Percentiles rank a stretch among this genome's conserved stretches.
These are phyloP conservation scores for Cucumis melo DNA, from an alignment of 306 rosid genomes.

Conservation along the genomic window DNA sequence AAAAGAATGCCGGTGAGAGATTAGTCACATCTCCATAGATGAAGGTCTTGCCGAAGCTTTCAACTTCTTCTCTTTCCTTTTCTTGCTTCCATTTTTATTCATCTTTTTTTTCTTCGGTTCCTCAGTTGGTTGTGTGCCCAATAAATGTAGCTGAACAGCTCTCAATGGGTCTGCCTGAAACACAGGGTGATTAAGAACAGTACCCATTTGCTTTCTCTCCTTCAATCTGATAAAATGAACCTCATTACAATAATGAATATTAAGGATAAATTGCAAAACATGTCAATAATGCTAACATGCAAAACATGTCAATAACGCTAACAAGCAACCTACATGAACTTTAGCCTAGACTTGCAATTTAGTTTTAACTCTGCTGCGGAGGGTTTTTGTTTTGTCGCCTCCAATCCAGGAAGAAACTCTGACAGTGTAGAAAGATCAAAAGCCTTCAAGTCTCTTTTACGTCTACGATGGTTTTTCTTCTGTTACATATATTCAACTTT, in stretches of 20 bases:
- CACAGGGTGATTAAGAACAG: conserved; percentile 37
- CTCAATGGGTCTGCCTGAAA: conserved; percentile 49
- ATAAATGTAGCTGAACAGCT: conserved; percentile 42
- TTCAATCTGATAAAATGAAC: conserved; percentile 40
- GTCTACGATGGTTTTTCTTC: conserved; percentile 37
- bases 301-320: no score
- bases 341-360: conserved; percentile 46
- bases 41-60: conserved; percentile 26
- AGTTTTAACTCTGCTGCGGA: conserved; percentile 24
- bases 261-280: neutral
- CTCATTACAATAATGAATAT: neutral
- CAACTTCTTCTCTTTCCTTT: conserved; percentile 39
- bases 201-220: conserved; percentile 40
- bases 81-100: conserved; percentile 53
- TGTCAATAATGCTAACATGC: conserved; percentile 1
- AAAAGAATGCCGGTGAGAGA: no score
- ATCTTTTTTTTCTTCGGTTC: conserved; percentile 35
- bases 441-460: conserved; percentile 55
- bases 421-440: conserved; percentile 53
- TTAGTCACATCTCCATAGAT: conserved; percentile 43
- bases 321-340: conserved; percentile 45
- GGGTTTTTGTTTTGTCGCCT: conserved; percentile 15
- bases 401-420: conserved; percentile 54
- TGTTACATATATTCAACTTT: neutral
- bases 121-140: conserved; percentile 44